These are phyloP conservation scores for Hysterangium stoloniferum DNA, from an alignment of 768 basidiomycete genomes.

Conservation along the genomic window DNA sequence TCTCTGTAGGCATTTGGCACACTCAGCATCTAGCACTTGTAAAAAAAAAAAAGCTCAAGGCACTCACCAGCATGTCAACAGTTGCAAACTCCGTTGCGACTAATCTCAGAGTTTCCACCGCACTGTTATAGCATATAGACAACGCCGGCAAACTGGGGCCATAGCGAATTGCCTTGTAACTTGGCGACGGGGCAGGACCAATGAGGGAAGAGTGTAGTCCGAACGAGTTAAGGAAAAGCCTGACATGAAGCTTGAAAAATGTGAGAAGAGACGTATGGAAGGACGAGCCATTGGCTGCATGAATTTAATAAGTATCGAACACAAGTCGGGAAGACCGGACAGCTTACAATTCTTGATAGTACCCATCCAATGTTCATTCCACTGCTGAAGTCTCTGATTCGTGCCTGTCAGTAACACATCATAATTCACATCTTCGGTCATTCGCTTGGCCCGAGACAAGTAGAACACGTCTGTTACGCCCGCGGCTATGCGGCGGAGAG, in stretches of 20 bases:
- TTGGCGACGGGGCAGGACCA: conserved; percentile 7
- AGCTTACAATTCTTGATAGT: conserved; percentile 61
- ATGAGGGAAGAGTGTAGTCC: conserved; percentile 52
- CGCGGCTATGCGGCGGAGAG: conserved; percentile 74
- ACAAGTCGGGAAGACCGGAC: background rate
- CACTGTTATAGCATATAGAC: conserved; percentile 66
- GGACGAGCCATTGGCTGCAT: conserved; percentile 55
- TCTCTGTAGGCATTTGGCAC: conserved; percentile 36
- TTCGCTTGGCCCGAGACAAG: conserved; percentile 38
- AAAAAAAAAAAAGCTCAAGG: conserved; percentile 4
- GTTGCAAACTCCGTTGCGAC: conserved; percentile 66
- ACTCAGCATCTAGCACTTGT: conserved; percentile 3
- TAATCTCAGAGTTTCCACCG: conserved; percentile 61
- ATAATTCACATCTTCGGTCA: conserved; percentile 57
- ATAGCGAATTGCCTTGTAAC: conserved; percentile 42
- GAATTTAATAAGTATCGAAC: background rate
- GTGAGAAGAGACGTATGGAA: conserved; percentile 73
- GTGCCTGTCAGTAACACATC: conserved; percentile 65
- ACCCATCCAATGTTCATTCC: conserved; percentile 63
- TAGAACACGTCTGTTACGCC: conserved; percentile 73
- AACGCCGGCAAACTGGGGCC: conserved; percentile 62
- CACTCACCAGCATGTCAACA: conserved; percentile 64
- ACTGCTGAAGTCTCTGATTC: conserved; percentile 63
- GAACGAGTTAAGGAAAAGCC: conserved; percentile 79
- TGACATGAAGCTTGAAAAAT: conserved; percentile 71